Evolutionary conservation across 768 basidiomycete genomes (phyloP), one percentile per base, ranked within the genome.

Genomic region (Amylocystis lapponica): DNA sequence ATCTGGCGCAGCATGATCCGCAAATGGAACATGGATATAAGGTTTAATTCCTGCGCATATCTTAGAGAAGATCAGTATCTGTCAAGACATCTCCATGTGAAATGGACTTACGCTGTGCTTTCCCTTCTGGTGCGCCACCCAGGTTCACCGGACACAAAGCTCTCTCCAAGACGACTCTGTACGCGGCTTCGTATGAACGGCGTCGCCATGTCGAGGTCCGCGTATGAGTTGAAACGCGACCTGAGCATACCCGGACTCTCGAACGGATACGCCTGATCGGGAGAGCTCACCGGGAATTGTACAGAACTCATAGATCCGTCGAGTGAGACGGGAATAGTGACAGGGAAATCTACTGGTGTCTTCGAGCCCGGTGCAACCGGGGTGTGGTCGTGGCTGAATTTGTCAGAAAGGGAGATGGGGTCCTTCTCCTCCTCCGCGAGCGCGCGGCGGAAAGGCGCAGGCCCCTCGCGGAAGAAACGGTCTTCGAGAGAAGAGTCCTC

Each of bases 1-100:
- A 92, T 86, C 65, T 99, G 96, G 5, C 83, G 78, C 12, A 99
- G 70, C 84, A 98, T 93, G 45, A 82, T 75, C 31, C 89, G 86
- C 38, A 97, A 75, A 64, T 98, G 91, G 49, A 76, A 74, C 79
- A 96, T 87, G 10, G 93, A 94, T 11, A 83, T 80, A 9, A 81
- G 65, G 57, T 93, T 92, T 22, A 94, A 75, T 57, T 91, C 82
- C 56, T 87, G 79, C 13, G 88, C 80, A 61, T 86, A 87, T 44
- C 91, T 92, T 30, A 46, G 29, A 45, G 41, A 17, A 29, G 37
- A 43, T 39, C 27, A 43, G 19, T 38, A 43, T 26, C 11, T 27
- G 26, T 31, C 3, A 26, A 27, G 14, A 25, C 6, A 22, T 27
- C 7, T 22, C 10, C 21, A 21, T 6, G 12, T 13, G 39, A 20